phyloP scores from a whole-genome alignment of 306 rosid species.

The Ziziphus jujuba region DNA sequence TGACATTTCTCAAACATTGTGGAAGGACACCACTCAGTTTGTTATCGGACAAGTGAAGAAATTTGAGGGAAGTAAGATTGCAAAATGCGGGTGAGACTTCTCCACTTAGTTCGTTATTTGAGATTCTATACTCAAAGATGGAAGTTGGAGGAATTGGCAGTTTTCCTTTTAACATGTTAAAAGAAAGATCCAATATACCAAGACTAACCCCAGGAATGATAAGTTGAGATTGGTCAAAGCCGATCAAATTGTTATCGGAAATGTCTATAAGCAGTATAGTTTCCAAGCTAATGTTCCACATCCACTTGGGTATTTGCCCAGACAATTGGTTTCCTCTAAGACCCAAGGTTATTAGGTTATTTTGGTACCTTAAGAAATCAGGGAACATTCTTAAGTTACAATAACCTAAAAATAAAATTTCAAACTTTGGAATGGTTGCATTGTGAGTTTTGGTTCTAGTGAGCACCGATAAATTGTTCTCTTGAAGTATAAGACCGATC shows the following conservation, averaged over 20 bases:
- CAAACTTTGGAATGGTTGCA: not conserved
- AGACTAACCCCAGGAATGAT: too few relatives aligned
- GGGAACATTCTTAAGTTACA: not conserved
- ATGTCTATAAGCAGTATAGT: not conserved
- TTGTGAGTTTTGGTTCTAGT: not conserved
- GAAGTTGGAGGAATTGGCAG: too few relatives aligned
- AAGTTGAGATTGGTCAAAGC: too few relatives aligned
- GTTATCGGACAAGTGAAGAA: not conserved
- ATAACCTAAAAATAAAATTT: not conserved
- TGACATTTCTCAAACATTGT: not conserved
- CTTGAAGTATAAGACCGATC: not conserved
- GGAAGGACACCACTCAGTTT: not conserved
- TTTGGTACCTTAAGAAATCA: not conserved
- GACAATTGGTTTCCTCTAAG: not conserved
- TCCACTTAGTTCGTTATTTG: not conserved
- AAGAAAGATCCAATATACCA: too few relatives aligned
- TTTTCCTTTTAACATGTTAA: too few relatives aligned
- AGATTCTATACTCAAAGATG: too few relatives aligned
- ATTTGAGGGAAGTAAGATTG: not conserved
- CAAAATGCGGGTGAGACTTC: not conserved
- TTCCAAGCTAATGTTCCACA: not conserved
- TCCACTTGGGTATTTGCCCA: not conserved
- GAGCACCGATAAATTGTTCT: not conserved
- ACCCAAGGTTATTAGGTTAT: not conserved
- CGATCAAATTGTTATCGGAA: not conserved